Evolutionary conservation across 345 rosid genomes (phyloP), one percentile per base, ranked within the genome.

Genomic region (Gossypium australe): DNA sequence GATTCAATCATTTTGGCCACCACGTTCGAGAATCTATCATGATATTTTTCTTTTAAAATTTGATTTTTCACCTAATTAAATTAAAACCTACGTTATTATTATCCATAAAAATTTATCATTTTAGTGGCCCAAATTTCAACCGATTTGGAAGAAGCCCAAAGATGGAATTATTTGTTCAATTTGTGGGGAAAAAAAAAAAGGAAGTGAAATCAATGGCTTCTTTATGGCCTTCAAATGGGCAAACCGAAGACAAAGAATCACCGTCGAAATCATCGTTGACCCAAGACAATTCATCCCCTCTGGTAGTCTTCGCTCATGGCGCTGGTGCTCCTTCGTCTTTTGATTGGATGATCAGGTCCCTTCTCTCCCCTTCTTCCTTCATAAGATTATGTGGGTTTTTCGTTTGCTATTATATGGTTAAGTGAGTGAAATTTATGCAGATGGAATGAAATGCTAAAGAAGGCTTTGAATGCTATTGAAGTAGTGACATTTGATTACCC

Each of bases 241-340:
- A 69, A 43, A 61, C 41, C 48, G 71, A 65, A 43, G 61, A 62
- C 65, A 72, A 58, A 47, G 71, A 78, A 52, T 74, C 78, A 9
- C 62, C 78, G 58, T 53, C 79, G 47, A 43, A 52, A 75, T 22
- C 66, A 25, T 22, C 34, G 47, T 24, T 55, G 64, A 17, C 7
- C n/a, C 49, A 56, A 12, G 71, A 24, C 70, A 74, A 71, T 38
- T 62, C 70, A 29, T 81, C 84, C 17, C 92, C 97, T 24, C 89
- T 90, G 66, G 86, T 94, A 13, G 85, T 94, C 75, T 87, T 94
- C 57, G 90, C 97, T 73, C 96, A 90, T 59, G 96, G 97, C 20
- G 93, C 97, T 20, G 93, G 94, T 24, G 94, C 97, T 82, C 90
- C 94, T 38, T 90, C 98, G 13, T 89, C 97, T 75, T 90, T 94